Percentiles rank a stretch among this genome's conserved stretches.
phyloP scores from a whole-genome alignment of 2,329 filamentous ascomycete species.

The Monilinia laxa region DNA sequence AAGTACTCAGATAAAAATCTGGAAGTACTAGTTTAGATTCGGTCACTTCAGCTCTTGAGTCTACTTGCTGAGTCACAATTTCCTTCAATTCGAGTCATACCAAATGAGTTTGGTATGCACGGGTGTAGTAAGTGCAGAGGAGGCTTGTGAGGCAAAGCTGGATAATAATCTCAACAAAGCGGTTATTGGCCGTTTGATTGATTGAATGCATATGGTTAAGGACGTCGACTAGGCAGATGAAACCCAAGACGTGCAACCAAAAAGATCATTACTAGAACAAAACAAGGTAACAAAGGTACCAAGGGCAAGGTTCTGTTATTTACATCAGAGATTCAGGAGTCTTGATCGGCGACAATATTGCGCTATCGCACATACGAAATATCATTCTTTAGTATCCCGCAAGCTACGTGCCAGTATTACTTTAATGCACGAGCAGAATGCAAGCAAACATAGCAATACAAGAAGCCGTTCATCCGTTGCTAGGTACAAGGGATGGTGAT shows the following conservation, averaged over 20 bases:
- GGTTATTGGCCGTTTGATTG: background rate
- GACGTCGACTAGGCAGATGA: background rate
- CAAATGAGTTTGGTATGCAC: background rate
- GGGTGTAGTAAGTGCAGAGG: background rate
- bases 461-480: background rate
- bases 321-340: background rate
- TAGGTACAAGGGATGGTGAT: background rate
- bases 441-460: background rate
- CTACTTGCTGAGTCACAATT: background rate
- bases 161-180: background rate
- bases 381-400: background rate
- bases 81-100: background rate
- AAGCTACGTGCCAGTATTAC: background rate
- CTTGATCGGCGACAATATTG: background rate
- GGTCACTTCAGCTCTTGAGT: background rate
- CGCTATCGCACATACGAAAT: background rate
- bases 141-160: background rate
- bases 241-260: background rate
- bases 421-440: background rate
- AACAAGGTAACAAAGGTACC: background rate
- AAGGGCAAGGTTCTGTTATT: background rate
- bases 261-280: background rate
- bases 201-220: background rate
- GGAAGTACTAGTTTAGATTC: background rate
- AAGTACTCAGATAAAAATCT: background rate